Evolutionary conservation across 768 basidiomycete species (phyloP), one percentile per base, ranked within the genome.

Genomic region (Suillus subluteus): DNA sequence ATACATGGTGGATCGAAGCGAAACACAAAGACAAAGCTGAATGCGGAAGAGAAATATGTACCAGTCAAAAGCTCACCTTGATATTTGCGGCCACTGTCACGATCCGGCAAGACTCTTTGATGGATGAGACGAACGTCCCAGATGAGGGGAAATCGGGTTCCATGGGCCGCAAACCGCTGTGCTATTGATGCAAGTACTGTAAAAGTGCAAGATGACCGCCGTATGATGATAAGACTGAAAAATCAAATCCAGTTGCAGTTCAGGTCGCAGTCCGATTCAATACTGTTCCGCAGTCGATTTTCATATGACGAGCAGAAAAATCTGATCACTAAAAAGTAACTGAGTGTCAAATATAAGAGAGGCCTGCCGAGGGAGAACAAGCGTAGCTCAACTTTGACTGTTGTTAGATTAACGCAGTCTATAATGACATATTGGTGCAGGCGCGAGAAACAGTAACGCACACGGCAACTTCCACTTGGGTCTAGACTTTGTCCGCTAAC

Each of bases 91-190:
- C 75, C 66, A 80, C 71, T 30, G 88, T 81, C 62, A 88, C 73
- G 30, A 80, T 75, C 62, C 76, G 77, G 23, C 87, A 84, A 5
- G 90, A 87, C 58, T 82, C 73, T 58, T 85, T 83, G 44, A 92
- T 83, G 16, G 85, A 81, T 44, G 81, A 70, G 21, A 90, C 68
- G 71, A 82, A 90, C 43, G 74, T 68, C 26, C 84, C 81, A 62
- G 84, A 79, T 55, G 83, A 76, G 66, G 88, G 86, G 63, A 86
- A 76, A 35, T 70, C 66, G 46, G 30, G 35, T 18, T 58, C 56
- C 44, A 65, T 30, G 59, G 21, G 35, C 11, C 16, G 5, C 23
- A 30, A 41, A 41, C 23, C 9, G 18, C 9, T 18, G 26, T 41
- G 58, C 58, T 32, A 55, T 55, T 37, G 37, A 32, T 23, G 58